Conservation (phyloP, 371 early-diverging fungal genomes). For the Mucor circinelloides region DNA sequence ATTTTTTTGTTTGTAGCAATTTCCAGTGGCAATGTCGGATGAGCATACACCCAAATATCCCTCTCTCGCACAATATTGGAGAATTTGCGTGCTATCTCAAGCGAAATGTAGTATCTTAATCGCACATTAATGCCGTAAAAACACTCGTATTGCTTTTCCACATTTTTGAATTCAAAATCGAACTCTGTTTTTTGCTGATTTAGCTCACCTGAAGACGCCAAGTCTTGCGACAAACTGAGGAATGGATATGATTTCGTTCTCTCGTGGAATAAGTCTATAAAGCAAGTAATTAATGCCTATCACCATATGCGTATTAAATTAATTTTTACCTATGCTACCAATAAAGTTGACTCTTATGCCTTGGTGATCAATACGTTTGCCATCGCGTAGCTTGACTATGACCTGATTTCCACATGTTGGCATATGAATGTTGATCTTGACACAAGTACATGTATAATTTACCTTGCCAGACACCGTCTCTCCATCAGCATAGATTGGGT, state of each 20-base stretch:
- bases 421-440: not conserved
- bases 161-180: constrained; percentile 83
- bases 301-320: not conserved
- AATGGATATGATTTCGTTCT: constrained; percentile 89
- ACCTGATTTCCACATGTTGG: constrained; percentile 38
- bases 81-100: constrained; percentile 72
- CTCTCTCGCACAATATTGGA: constrained; percentile 65
- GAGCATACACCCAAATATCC: constrained; percentile 85
- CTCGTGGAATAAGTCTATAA: constrained; percentile 82
- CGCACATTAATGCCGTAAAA: constrained; percentile 84
- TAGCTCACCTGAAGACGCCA: constrained; percentile 78
- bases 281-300: not conserved
- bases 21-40: constrained; percentile 68
- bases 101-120: constrained; percentile 81
- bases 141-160: constrained; percentile 83
- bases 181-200: constrained; percentile 55
- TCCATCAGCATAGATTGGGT: constrained; percentile 91
- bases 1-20: constrained; percentile 80
- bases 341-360: constrained; percentile 93
- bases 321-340: constrained; percentile 77
- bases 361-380: constrained; percentile 86
- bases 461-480: constrained; percentile 90
- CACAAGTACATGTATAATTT: not conserved
- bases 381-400: constrained; percentile 80
- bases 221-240: constrained; percentile 74